These are phyloP conservation scores for Diversispora eburnea DNA, from an alignment of 192 early-diverging fungal genomes.

Conservation along the genomic window DNA sequence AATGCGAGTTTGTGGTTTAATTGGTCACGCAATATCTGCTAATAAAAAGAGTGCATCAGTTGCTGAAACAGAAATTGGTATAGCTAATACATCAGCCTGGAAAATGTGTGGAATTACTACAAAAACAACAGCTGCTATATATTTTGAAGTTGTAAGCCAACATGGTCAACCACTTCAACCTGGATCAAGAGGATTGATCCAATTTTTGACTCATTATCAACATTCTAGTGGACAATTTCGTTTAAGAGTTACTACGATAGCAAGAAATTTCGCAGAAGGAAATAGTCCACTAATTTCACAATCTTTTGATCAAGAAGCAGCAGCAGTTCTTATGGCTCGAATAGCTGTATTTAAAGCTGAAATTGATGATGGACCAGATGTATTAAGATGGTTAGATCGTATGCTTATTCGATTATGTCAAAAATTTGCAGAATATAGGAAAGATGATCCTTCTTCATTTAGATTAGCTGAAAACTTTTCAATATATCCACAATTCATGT, in stretches of 20 bases:
- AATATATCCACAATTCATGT: slow-evolving; percentile 99
- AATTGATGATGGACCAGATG: slow-evolving; percentile 95
- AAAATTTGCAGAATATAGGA: slow-evolving; percentile 92
- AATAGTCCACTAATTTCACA: slow-evolving; percentile 79
- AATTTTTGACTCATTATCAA: slow-evolving; percentile 95
- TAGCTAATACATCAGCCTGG: slow-evolving; percentile 94
- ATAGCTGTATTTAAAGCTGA: slow-evolving; percentile 97
- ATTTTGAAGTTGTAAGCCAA: slow-evolving; percentile 96
- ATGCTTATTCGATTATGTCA: slow-evolving; percentile 99
- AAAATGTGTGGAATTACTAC: slow-evolving; percentile 86
- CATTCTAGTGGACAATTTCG: slow-evolving; percentile 87
- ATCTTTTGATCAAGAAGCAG: slow-evolving; percentile 97
- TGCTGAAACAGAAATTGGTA: slow-evolving; percentile 97
- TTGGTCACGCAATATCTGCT: slow-evolving; percentile 90
- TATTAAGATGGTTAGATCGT: slow-evolving; percentile 95
- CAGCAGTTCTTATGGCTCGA: slow-evolving; percentile 95
- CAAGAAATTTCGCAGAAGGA: slow-evolving; percentile 80
- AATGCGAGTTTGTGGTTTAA: slow-evolving; percentile 92
- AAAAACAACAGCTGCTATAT: slow-evolving; percentile 81
- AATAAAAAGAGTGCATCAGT: slow-evolving; percentile 89
- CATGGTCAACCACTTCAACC: slow-evolving; percentile 76
- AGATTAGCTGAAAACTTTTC: slow-evolving; percentile 89
- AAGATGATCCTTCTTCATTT: slow-evolving; percentile 93
- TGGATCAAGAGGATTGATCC: slow-evolving; percentile 83
- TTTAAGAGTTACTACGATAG: slow-evolving; percentile 92